These are phyloP conservation scores for Auriculariales sp. DNA, from an alignment of 768 basidiomycete species.

Conservation along the genomic window DNA sequence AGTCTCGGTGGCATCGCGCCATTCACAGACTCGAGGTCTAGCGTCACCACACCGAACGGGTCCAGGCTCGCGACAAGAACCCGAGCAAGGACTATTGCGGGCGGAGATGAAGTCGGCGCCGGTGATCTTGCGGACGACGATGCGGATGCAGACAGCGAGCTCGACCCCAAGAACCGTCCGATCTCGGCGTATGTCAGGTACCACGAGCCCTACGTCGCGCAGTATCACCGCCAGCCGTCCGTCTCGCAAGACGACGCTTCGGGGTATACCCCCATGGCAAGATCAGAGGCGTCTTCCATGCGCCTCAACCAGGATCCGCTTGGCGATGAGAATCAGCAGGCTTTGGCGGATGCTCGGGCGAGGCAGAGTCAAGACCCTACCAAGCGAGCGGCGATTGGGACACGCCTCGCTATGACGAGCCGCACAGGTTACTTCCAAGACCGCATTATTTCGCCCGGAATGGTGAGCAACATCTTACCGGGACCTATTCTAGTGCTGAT, in stretches of 20 bases:
- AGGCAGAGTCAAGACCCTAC: background rate
- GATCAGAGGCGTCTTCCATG: no score
- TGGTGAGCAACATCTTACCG: slow-evolving; percentile 44
- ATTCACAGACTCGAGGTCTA: no score
- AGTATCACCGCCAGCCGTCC: no score
- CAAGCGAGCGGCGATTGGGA: slow-evolving; percentile 68
- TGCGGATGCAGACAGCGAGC: slow-evolving; percentile 32
- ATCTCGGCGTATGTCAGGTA: slow-evolving; percentile 58
- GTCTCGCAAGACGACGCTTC: no score
- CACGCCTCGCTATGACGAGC: slow-evolving; percentile 87
- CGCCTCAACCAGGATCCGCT: no score
- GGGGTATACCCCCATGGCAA: no score
- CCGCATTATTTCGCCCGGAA: slow-evolving; percentile 83
- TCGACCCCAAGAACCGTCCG: slow-evolving; percentile 58
- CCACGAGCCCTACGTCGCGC: slow-evolving; percentile 21
- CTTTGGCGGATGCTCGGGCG: slow-evolving; percentile 35
- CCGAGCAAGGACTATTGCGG: no score
- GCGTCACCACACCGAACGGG: no score
- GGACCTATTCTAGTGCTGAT: background rate
- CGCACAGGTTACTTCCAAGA: slow-evolving; percentile 90
- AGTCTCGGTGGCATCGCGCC: slow-evolving; percentile 12
- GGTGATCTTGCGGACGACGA: slow-evolving; percentile 37
- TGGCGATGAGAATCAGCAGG: no score
- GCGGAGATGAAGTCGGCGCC: slow-evolving; percentile 23
- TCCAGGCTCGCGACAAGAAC: no score